phyloP scores from a whole-genome alignment of 2,329 filamentous ascomycete species.

The Stenocarpella maydis region DNA sequence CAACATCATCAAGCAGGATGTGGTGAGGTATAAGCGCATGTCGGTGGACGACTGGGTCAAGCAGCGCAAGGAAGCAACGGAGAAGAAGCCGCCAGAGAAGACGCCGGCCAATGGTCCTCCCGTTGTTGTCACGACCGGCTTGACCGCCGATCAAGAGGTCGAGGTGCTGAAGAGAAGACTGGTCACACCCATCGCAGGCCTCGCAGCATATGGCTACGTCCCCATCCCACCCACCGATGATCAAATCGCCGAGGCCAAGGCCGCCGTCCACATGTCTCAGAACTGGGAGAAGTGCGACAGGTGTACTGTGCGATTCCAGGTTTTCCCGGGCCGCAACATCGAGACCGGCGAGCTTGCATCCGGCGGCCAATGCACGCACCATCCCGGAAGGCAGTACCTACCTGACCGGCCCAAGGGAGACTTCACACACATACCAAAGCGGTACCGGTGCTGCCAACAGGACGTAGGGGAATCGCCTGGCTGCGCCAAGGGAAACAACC shows the following conservation, averaged over 20 bases:
- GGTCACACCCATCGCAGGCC: slow-evolving; percentile 67
- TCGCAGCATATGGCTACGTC: slow-evolving; percentile 81
- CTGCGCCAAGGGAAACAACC: slow-evolving; percentile 74
- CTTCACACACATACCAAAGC: slow-evolving; percentile 64
- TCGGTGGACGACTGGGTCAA: slow-evolving; percentile 74
- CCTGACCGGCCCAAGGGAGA: slow-evolving; percentile 66
- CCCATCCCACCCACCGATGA: slow-evolving; percentile 69
- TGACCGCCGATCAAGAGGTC: slow-evolving; percentile 74
- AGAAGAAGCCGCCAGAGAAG: slow-evolving; percentile 44
- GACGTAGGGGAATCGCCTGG: slow-evolving; percentile 75
- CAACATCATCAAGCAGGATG: slow-evolving; percentile 84
- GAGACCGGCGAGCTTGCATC: slow-evolving; percentile 79
- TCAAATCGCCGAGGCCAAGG: slow-evolving; percentile 71
- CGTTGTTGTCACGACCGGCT: slow-evolving; percentile 71
- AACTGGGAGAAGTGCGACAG: slow-evolving; percentile 92
- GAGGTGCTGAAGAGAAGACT: slow-evolving; percentile 65
- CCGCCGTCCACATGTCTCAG: slow-evolving; percentile 70
- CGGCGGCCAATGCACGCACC: slow-evolving; percentile 81
- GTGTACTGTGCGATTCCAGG: slow-evolving; percentile 86
- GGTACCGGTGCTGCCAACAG: slow-evolving; percentile 82
- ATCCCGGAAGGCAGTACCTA: slow-evolving; percentile 76
- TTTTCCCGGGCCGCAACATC: slow-evolving; percentile 84
- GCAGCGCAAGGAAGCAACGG: slow-evolving; percentile 55
- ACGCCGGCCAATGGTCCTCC: slow-evolving; percentile 47
- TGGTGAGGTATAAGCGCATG: slow-evolving; percentile 82